These are phyloP conservation scores for Nissolia schottii DNA, from an alignment of 306 rosid species.

Conservation along the genomic window DNA sequence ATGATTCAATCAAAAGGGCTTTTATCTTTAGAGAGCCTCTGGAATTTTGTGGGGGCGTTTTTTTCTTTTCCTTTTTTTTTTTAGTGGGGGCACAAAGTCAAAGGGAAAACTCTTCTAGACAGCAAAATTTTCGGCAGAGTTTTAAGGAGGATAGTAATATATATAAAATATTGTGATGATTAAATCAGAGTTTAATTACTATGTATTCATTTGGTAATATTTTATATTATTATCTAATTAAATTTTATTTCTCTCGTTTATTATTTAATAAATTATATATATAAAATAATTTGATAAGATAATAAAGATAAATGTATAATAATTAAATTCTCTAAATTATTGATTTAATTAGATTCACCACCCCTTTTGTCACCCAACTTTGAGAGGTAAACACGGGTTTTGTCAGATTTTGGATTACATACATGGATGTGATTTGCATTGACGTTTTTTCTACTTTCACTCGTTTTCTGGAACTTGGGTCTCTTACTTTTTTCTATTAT, in stretches of 20 bases:
- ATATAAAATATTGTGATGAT: background rate
- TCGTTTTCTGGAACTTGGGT: constrained; percentile 3
- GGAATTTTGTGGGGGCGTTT: constrained; percentile 21
- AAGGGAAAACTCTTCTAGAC: constrained; percentile 38
- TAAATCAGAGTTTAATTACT: no score
- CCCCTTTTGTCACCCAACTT: background rate
- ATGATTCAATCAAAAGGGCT: constrained; percentile 1
- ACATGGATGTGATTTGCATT: constrained; percentile 35
- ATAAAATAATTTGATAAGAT: background rate
- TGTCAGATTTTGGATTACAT: constrained; percentile 43
- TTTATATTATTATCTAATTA: no score
- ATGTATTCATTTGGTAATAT: no score
- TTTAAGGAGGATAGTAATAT: background rate
- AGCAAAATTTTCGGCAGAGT: constrained; percentile 7
- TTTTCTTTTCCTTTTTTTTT: no score
- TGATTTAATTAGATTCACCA: background rate
- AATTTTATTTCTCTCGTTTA: no score
- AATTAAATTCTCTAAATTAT: no score
- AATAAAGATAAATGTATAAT: background rate
- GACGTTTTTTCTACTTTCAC: constrained; percentile 18
- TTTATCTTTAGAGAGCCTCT: constrained; percentile 28
- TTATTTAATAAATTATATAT: no score
- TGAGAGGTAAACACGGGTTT: constrained; percentile 8
- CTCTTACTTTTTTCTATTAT: background rate
- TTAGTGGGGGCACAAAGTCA: constrained; percentile 52